phyloP scores from a whole-genome alignment of 2,329 filamentous ascomycete species.

The Phyllosticta ampelicida region DNA sequence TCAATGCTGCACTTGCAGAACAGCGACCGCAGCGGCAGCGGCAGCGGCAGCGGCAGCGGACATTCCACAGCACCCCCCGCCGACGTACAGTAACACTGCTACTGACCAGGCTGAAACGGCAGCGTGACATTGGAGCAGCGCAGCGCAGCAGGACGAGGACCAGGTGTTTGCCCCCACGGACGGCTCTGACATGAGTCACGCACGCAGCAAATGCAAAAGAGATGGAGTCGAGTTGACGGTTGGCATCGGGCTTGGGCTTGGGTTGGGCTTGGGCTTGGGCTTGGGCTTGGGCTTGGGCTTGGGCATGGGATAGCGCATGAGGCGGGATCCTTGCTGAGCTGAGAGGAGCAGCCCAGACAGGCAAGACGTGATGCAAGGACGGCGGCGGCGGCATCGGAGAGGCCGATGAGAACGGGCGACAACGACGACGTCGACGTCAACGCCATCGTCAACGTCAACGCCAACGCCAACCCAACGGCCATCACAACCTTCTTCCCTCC shows the following conservation, averaged over 20 bases:
- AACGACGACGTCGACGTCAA: too few relatives aligned
- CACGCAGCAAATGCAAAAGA: not conserved
- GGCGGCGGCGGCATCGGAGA: constrained; percentile 2
- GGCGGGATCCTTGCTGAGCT: constrained; percentile 8
- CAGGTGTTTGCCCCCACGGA: not conserved
- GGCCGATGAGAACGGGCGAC: constrained; percentile 3
- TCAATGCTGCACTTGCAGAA: not conserved
- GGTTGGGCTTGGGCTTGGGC: too few relatives aligned
- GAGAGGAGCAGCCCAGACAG: constrained; percentile 4
- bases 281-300: too few relatives aligned
- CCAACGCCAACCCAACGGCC: too few relatives aligned
- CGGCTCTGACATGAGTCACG: not conserved
- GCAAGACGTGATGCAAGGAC: constrained; percentile 10
- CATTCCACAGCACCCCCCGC: not conserved
- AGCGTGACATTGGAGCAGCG: not conserved
- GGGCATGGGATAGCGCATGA: too few relatives aligned
- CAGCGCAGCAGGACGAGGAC: not conserved
- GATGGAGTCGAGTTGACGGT: not conserved
- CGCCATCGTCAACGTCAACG: too few relatives aligned
- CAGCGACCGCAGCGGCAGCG: too few relatives aligned
- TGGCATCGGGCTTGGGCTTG: constrained; percentile 9
- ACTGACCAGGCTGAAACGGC: not conserved
- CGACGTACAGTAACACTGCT: not conserved
- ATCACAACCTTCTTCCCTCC: not conserved
- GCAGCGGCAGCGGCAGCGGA: not conserved